A percentile compares a stretch with the other conserved stretches of the same genome.
Conservation (phyloP, 176 grass and related monocot species). For the Carex littledalei region DNA sequence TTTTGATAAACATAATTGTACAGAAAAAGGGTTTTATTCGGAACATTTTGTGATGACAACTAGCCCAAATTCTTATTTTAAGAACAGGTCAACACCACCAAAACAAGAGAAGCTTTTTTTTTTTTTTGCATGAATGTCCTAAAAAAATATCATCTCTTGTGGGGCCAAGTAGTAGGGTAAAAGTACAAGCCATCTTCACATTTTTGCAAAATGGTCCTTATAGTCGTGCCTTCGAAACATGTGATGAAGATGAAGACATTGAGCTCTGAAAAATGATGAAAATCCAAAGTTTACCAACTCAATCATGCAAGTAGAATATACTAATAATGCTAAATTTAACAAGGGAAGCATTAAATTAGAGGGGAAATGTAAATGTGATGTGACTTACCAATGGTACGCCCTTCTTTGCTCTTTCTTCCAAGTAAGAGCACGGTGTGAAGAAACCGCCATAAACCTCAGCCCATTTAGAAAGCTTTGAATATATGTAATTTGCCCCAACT, state of each 20-base stretch:
- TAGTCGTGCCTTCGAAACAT: conserved; percentile 15
- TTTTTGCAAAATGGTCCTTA: conserved; percentile 7
- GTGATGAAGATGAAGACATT: conserved; percentile 10
- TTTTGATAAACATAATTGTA: conserved; percentile 2
- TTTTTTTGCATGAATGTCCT: background rate
- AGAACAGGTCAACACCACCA: background rate
- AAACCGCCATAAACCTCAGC: conserved; percentile 62
- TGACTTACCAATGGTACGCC: conserved; percentile 51
- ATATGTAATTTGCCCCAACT: conserved; percentile 67
- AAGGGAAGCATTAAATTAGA: background rate
- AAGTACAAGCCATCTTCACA: background rate
- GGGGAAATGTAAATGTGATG: background rate
- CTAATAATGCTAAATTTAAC: background rate
- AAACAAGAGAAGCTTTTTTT: background rate
- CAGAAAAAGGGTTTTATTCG: background rate
- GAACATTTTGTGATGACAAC: background rate
- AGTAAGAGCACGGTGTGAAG: conserved; percentile 65
- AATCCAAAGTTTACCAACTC: background rate
- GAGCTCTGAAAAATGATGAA: conserved; percentile 13
- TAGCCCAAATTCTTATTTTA: background rate
- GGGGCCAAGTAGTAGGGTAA: background rate
- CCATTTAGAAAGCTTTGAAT: conserved; percentile 75
- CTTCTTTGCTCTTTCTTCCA: conserved; percentile 64
- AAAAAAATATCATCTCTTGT: background rate
- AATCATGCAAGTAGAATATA: background rate